These are phyloP conservation scores for Sporothrix humicola DNA, from an alignment of 2,329 filamentous ascomycete species.

Conservation along the genomic window DNA sequence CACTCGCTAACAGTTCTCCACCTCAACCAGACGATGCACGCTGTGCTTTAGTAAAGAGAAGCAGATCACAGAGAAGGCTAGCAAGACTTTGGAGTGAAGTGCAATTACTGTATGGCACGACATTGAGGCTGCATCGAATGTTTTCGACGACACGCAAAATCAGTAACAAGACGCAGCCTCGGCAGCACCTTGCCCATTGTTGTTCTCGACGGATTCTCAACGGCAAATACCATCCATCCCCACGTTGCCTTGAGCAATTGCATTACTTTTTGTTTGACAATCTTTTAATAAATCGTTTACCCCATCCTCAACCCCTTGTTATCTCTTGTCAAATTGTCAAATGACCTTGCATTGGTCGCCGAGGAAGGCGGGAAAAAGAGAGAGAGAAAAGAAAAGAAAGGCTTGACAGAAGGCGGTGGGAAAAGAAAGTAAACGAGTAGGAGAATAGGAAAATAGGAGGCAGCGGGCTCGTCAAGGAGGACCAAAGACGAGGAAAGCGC, in stretches of 20 bases:
- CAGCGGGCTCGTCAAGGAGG: not conserved
- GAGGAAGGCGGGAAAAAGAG: not conserved
- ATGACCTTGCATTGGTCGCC: not conserved
- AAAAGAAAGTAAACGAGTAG: not conserved
- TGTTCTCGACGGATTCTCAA: too few species aligned
- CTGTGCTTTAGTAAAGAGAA: not conserved
- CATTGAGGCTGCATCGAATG: not conserved
- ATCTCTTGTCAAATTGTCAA: not conserved
- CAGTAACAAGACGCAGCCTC: too few species aligned
- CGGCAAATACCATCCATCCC: too few species aligned
- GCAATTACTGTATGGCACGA: not conserved
- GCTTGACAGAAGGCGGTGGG: too few species aligned
- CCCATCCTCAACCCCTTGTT: not conserved
- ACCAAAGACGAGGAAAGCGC: not conserved
- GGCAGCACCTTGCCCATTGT: too few species aligned
- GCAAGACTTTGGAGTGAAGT: not conserved
- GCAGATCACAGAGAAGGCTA: not conserved
- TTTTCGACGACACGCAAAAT: not conserved
- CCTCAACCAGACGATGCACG: not conserved
- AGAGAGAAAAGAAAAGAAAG: not conserved
- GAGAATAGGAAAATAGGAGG: slow-evolving; percentile 16
- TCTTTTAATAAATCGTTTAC: too few species aligned
- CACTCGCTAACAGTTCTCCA: not conserved
- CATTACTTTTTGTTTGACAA: too few species aligned
- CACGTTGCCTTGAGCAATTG: too few species aligned